phyloP scores from a whole-genome alignment of 768 basidiomycete genomes.

The Pleurotus eryngii region DNA sequence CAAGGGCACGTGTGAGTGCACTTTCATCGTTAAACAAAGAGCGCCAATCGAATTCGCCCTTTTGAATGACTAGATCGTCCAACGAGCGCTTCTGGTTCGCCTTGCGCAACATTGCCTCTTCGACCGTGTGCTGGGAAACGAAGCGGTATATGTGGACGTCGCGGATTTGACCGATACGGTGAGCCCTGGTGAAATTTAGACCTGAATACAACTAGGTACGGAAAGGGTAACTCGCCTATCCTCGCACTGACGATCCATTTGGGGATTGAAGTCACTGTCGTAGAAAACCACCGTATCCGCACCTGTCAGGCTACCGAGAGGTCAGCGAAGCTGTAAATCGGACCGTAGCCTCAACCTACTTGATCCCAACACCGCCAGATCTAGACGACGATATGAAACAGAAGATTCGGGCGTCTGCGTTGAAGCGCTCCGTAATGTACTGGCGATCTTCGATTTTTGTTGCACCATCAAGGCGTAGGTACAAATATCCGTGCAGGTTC shows the following conservation, averaged over 20 bases:
- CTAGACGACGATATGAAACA: conserved; percentile 87
- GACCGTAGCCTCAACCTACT: conserved; percentile 45
- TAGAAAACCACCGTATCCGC: conserved; percentile 98
- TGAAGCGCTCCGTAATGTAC: conserved; percentile 86
- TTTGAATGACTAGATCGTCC: conserved; percentile 88
- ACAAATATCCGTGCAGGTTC: conserved; percentile 89
- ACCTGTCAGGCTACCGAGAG: conserved; percentile 58
- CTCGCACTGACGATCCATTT: conserved; percentile 97
- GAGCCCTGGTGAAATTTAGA: conserved; percentile 54
- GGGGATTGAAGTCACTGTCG: conserved; percentile 95
- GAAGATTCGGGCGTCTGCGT: conserved; percentile 72
- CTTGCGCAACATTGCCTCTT: conserved; percentile 94
- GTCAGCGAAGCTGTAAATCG: too few species aligned
- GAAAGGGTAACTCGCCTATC: conserved; percentile 57
- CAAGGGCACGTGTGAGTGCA: conserved; percentile 71
- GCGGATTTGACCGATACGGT: conserved; percentile 96
- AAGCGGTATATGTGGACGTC: conserved; percentile 97
- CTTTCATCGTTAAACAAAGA: conserved; percentile 67
- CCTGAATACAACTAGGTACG: neutral
- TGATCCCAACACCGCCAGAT: conserved; percentile 90
- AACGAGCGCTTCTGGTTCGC: conserved; percentile 97
- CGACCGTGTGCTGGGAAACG: conserved; percentile 85
- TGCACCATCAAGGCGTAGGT: conserved; percentile 90
- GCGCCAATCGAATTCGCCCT: conserved; percentile 94
- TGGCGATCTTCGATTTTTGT: conserved; percentile 95